phyloP scores from a whole-genome alignment of 192 early-diverging fungal species.

The Podila epigama region DNA sequence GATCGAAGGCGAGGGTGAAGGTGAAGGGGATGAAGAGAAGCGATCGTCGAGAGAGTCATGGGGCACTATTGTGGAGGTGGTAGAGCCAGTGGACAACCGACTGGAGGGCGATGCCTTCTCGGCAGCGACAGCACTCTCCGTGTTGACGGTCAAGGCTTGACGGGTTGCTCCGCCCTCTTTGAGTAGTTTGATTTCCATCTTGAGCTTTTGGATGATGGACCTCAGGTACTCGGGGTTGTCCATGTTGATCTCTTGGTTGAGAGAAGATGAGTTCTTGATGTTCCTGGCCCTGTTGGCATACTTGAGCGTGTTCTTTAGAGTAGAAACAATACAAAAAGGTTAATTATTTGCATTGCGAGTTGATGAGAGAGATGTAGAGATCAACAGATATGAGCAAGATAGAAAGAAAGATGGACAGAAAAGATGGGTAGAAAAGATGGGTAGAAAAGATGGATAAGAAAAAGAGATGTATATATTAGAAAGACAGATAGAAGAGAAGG shows the following conservation, averaged over 20 bases:
- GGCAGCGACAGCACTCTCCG: not conserved
- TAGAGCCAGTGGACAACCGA: constrained; percentile 21
- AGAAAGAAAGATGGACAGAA: not conserved
- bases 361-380: not conserved
- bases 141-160: not conserved
- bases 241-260: constrained; percentile 79
- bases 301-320: constrained; percentile 81
- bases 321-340: not conserved
- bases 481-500: not conserved
- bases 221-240: constrained; percentile 73
- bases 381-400: not conserved
- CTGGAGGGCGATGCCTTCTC: constrained; percentile 11
- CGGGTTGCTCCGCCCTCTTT: constrained; percentile 11
- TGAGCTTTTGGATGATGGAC: constrained; percentile 67
- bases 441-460: too few relatives aligned
- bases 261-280: constrained; percentile 89
- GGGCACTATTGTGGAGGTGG: not conserved
- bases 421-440: not conserved
- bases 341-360: too few relatives aligned
- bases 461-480: too few relatives aligned
- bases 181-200: constrained; percentile 58
- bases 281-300: constrained; percentile 97
- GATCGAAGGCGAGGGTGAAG: constrained; percentile 27
- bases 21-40: constrained; percentile 2
- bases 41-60: constrained; percentile 5